These are phyloP conservation scores for Tylopilus sp. DNA, from an alignment of 1,284 basidiomycete genomes.

Conservation along the genomic window DNA sequence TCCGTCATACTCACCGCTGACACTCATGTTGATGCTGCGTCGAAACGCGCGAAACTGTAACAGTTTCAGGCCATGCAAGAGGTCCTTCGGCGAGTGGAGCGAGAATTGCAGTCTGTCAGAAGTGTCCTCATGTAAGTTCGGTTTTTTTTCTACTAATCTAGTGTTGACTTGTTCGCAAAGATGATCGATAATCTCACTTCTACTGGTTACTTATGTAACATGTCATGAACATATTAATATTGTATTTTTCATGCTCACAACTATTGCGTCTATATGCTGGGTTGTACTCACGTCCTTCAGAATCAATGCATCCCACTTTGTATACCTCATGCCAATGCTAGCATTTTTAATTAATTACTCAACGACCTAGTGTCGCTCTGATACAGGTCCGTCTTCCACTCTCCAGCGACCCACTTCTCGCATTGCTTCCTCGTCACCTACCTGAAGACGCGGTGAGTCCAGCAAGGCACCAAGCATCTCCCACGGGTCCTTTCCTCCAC, in stretches of 20 bases:
- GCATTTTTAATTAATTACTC: background rate
- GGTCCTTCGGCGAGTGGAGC: conserved; percentile 35
- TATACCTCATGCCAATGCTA: conserved; percentile 2
- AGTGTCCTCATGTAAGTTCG: conserved; percentile 26
- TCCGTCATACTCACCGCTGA: background rate
- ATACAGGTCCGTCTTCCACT: conserved; percentile 74
- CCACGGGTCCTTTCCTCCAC: conserved; percentile 96
- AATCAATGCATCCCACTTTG: background rate
- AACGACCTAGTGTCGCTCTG: conserved; percentile 56
- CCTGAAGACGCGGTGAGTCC: conserved; percentile 67
- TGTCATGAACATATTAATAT: conserved; percentile 31
- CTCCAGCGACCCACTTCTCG: conserved; percentile 89
- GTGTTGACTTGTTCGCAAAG: conserved; percentile 9
- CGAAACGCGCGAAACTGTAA: conserved; percentile 27
- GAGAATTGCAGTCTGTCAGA: conserved; percentile 39
- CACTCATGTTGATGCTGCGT: conserved; percentile 8
- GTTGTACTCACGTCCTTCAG: background rate
- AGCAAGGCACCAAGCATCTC: conserved; percentile 87
- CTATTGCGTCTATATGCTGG: background rate
- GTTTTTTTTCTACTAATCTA: background rate
- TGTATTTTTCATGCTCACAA: conserved; percentile 19
- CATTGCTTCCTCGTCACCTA: conserved; percentile 89
- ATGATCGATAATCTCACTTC: no score
- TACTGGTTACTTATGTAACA: no score
- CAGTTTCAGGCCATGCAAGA: conserved; percentile 42